phyloP scores from a whole-genome alignment of 495 filamentous ascomycete species.

The Arthonia radiata region DNA sequence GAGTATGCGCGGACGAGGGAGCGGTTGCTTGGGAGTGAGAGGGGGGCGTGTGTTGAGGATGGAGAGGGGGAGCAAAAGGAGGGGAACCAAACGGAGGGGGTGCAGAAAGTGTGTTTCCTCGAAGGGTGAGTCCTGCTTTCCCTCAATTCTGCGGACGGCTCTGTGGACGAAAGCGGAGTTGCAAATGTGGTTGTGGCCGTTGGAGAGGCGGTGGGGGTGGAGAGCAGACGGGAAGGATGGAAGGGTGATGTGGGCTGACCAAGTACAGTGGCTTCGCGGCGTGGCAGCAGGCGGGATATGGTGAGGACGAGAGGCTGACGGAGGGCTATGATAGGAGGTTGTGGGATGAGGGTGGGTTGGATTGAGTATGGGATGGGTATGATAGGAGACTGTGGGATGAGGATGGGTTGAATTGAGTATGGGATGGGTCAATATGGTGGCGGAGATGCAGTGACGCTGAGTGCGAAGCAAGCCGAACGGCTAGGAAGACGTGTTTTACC shows the following conservation, averaged over 20 bases:
- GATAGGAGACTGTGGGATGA: too few relatives aligned
- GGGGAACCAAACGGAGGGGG: slow-evolving; percentile 4
- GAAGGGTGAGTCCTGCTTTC: too few relatives aligned
- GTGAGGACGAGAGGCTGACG: slow-evolving; percentile 56
- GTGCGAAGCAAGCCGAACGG: too few relatives aligned
- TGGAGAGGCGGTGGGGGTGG: slow-evolving; percentile 4
- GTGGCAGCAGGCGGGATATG: slow-evolving; percentile 67
- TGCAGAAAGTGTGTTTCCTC: too few relatives aligned
- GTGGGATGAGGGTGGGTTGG: too few relatives aligned
- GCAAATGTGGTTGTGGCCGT: slow-evolving; percentile 8
- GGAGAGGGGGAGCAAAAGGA: slow-evolving; percentile 2
- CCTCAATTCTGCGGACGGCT: too few relatives aligned
- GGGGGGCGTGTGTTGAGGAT: slow-evolving; percentile 3
- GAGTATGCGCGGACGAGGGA: slow-evolving; percentile 41
- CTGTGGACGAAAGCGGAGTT: slow-evolving; percentile 12
- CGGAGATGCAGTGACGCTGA: too few relatives aligned
- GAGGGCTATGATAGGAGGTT: slow-evolving; percentile 69
- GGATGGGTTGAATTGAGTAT: too few relatives aligned
- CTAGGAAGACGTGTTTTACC: too few relatives aligned
- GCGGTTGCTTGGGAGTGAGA: slow-evolving; percentile 14
- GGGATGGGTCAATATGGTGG: too few relatives aligned
- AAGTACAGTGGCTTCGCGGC: slow-evolving; percentile 65
- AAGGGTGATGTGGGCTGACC: slow-evolving; percentile 60
- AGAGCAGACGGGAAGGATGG: slow-evolving; percentile 25
- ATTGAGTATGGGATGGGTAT: too few relatives aligned